phyloP scores from a whole-genome alignment of 192 early-diverging fungal species.

The Mortierella antarctica region DNA sequence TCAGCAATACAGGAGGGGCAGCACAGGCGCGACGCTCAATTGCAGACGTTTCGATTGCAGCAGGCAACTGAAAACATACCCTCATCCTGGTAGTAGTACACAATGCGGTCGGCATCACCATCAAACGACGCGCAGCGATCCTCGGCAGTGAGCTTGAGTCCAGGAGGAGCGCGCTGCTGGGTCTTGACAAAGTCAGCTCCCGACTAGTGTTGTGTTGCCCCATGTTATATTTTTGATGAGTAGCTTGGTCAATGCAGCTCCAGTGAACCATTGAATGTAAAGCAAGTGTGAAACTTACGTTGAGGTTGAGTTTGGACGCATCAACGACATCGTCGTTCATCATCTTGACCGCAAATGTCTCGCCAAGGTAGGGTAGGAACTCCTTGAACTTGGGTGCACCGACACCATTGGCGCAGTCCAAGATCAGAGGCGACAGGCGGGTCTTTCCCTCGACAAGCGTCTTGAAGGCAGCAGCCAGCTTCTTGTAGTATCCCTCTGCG shows the following conservation, averaged over 20 bases:
- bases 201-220: slow-evolving; percentile 59
- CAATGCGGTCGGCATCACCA: slow-evolving; percentile 98
- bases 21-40: too few species aligned
- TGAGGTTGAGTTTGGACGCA: slow-evolving; percentile 84
- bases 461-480: slow-evolving; percentile 88
- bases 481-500: slow-evolving; percentile 92
- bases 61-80: slow-evolving; percentile 50
- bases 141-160: slow-evolving; percentile 70
- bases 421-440: slow-evolving; percentile 71
- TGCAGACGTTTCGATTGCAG: background rate
- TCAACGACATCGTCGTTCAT: slow-evolving; percentile 80
- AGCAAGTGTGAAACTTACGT: slow-evolving; percentile 60
- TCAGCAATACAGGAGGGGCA: too few species aligned
- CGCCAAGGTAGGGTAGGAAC: slow-evolving; percentile 73
- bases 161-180: slow-evolving; percentile 80
- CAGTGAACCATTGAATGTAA: background rate
- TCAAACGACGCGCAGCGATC: slow-evolving; percentile 91
- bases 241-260: background rate
- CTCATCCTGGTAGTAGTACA: slow-evolving; percentile 92
- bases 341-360: slow-evolving; percentile 73
- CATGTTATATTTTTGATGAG: background rate
- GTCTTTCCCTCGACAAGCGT: slow-evolving; percentile 81
- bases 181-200: slow-evolving; percentile 99
- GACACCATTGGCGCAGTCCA: slow-evolving; percentile 98
- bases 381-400: slow-evolving; percentile 91